A percentile compares a stretch with the other conserved stretches of the same genome.
phyloP scores from a whole-genome alignment of 352 stramenopile species.

The Phytopythium kandeliae region DNA sequence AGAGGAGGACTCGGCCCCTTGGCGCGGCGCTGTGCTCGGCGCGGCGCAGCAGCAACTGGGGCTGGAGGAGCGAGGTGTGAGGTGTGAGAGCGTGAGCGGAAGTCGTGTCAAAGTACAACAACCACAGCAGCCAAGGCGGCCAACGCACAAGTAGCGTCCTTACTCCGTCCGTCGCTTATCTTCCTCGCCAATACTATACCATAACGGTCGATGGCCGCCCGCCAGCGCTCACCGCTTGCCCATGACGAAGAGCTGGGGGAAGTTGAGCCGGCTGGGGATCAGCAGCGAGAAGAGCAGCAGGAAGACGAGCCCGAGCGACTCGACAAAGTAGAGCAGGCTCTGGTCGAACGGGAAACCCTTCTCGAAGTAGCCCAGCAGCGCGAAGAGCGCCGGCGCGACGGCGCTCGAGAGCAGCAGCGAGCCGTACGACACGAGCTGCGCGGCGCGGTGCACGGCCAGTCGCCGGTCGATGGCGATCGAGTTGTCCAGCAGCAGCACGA shows the following conservation, averaged over 20 bases:
- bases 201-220: not conserved
- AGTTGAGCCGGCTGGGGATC: slow-evolving; percentile 78
- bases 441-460: slow-evolving; percentile 59
- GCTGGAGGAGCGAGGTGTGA: not conserved
- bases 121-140: not conserved
- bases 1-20: too few species aligned
- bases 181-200: not conserved
- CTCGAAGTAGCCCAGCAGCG: slow-evolving; percentile 67
- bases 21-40: too few species aligned
- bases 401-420: slow-evolving; percentile 50
- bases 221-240: slow-evolving; percentile 46
- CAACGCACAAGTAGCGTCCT: not conserved
- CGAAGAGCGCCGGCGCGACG: slow-evolving; percentile 53
- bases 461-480: slow-evolving; percentile 70
- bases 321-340: slow-evolving; percentile 74
- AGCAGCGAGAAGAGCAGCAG: slow-evolving; percentile 72
- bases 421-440: slow-evolving; percentile 53
- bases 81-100: not conserved
- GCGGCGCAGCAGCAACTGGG: too few species aligned
- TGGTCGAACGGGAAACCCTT: slow-evolving; percentile 75
- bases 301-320: slow-evolving; percentile 57
- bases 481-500: slow-evolving; percentile 72
- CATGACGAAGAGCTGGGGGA: slow-evolving; percentile 76
- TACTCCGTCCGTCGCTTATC: not conserved
- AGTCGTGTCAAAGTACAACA: slow-evolving; percentile 2